These are phyloP conservation scores for Vachellia pachyceras DNA, from an alignment of 306 rosid species.

Conservation along the genomic window DNA sequence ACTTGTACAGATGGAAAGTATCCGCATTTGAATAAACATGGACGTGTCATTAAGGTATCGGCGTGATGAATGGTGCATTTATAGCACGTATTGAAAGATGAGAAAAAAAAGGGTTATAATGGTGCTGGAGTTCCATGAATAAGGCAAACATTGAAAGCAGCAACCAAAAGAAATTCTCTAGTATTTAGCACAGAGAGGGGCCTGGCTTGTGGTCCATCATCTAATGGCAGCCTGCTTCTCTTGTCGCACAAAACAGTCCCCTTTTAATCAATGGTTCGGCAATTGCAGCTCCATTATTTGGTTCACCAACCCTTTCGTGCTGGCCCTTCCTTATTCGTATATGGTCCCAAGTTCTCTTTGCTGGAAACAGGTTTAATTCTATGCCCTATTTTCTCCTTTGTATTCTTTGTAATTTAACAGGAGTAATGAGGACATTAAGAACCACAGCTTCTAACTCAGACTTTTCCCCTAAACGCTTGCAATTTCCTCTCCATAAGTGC, in stretches of 20 bases:
- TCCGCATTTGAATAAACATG: not conserved
- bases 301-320: constrained; percentile 30
- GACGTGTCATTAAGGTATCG: not conserved
- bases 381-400: constrained; percentile 19
- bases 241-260: not conserved
- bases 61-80: constrained; percentile 15
- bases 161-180: constrained; percentile 32
- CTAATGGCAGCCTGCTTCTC: constrained; percentile 27
- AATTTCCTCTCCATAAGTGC: not conserved
- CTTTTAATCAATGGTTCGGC: constrained; percentile 27
- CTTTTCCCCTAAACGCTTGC: not conserved
- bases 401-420: not conserved
- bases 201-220: constrained; percentile 43
- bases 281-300: constrained; percentile 33
- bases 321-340: not conserved
- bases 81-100: constrained; percentile 31
- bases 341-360: not conserved
- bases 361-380: constrained; percentile 17
- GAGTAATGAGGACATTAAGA: constrained; percentile 27
- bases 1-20: no score
- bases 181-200: constrained; percentile 20
- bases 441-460: constrained; percentile 4
- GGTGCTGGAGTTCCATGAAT: not conserved
- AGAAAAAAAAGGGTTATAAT: not conserved
- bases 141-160: constrained; percentile 35